phyloP scores from a whole-genome alignment of 495 filamentous ascomycete species.

The Sphaerosporella brunnea region DNA sequence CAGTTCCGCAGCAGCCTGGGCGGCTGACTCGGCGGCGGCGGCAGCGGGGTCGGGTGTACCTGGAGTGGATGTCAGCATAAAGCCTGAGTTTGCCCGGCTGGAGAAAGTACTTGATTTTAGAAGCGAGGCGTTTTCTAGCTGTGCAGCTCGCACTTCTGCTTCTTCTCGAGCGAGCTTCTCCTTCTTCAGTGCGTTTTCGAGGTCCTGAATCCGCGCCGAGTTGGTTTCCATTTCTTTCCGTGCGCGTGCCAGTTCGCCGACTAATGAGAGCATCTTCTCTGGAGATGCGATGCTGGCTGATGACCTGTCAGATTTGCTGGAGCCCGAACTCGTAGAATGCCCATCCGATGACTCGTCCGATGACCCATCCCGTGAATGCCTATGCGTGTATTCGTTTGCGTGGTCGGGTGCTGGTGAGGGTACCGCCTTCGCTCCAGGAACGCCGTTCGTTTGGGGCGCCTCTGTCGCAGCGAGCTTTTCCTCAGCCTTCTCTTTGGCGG shows the following conservation, averaged over 20 bases:
- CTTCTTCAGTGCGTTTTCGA: slow-evolving; percentile 59
- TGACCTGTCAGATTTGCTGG: slow-evolving; percentile 14
- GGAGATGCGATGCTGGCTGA: slow-evolving; percentile 52
- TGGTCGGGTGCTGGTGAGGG: slow-evolving; percentile 6
- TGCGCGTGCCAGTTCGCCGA: slow-evolving; percentile 61
- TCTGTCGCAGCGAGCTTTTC: slow-evolving; percentile 28
- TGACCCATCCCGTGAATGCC: slow-evolving; percentile 3
- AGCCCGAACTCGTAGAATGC: neutral
- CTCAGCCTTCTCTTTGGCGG: slow-evolving; percentile 38
- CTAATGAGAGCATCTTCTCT: slow-evolving; percentile 63
- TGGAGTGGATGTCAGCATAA: slow-evolving; percentile 22
- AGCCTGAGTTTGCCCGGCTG: slow-evolving; percentile 11
- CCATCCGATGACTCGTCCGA: neutral
- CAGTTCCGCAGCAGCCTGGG: slow-evolving; percentile 34
- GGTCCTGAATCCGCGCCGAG: slow-evolving; percentile 54
- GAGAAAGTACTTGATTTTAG: too few species aligned
- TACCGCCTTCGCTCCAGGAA: slow-evolving; percentile 23
- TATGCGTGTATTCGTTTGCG: slow-evolving; percentile 1
- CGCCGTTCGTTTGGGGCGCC: slow-evolving; percentile 32
- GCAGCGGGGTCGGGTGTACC: slow-evolving; percentile 7
- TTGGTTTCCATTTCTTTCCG: slow-evolving; percentile 71
- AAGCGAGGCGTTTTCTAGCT: slow-evolving; percentile 36
- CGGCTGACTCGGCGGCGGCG: slow-evolving; percentile 25
- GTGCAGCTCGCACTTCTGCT: slow-evolving; percentile 63
- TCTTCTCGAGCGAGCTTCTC: slow-evolving; percentile 65